Base-by-base conservation (phyloP, 2,329 filamentous ascomycete genomes). In the Penicillium sp. region DNA sequence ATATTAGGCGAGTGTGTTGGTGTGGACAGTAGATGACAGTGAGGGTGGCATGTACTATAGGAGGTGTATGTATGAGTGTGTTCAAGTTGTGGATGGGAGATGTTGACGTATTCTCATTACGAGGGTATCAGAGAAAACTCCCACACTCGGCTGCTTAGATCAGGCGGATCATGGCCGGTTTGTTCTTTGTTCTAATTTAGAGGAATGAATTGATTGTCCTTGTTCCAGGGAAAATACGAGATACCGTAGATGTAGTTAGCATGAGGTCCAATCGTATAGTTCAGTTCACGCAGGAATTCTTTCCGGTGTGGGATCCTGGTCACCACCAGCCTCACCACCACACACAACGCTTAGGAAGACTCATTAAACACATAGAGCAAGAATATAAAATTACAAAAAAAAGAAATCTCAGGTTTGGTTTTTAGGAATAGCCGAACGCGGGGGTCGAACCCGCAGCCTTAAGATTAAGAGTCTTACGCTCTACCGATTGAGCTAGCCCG, bases 401-500 rank as follows among this genome's bases (percentile, higher is more conserved):
- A 61, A 55, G 55, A 52, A 62, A 55, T 61, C 61, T 66, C 61
- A 57, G 31, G 44, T 52, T 55, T 55, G 48, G 55, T 52, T 60
- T 64, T 60, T 62, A 67, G 62, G 60, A 66, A 66, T 59, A 75
- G 72, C 72, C 73, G 66, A 74, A 76, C 72, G 73, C 69, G 73
- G 73, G 73, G 73, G 68, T 76, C 69, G 73, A 75, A 75, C 73
- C 72, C 73, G 70, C 74, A 75, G 64, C 71, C 71, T 73, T 73
- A 70, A 70, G 71, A 69, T 71, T 76, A 79, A 79, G 75, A 79
- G 75, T 75, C 77, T 77, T 77, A 79, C 72, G 74, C 73, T 75
- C 73, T 79, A 75, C 70, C 77, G 76, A 80, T 80, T 80, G 78
- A 80, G 78, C 77, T 79, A 79, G 75, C 76, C 77, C 72, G 73